phyloP scores from a whole-genome alignment of 2,329 filamentous ascomycete species.

The Fusarium begoniae region DNA sequence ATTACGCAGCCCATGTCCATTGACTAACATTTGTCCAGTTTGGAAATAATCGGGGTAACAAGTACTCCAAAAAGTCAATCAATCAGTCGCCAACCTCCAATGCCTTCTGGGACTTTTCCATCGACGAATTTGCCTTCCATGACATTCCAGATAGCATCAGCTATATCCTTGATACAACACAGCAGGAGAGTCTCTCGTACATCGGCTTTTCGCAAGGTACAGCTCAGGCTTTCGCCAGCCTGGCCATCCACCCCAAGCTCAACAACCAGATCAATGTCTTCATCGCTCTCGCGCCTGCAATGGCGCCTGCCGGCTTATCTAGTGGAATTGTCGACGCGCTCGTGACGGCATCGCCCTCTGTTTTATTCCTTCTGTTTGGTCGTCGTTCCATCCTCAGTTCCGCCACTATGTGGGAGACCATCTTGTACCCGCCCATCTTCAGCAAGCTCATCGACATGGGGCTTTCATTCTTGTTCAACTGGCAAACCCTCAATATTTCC shows the following conservation, averaged over 20 bases:
- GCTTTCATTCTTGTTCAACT: conserved; percentile 86
- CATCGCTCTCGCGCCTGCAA: conserved; percentile 93
- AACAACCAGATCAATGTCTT: conserved; percentile 96
- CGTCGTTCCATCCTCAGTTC: conserved; percentile 90
- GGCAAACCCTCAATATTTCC: conserved; percentile 86
- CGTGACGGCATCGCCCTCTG: conserved; percentile 90
- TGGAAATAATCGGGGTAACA: conserved; percentile 98
- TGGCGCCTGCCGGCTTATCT: conserved; percentile 91
- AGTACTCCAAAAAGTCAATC: conserved; percentile 96
- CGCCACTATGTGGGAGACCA: conserved; percentile 95
- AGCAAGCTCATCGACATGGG: conserved; percentile 85
- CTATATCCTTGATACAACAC: conserved; percentile 87
- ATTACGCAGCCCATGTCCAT: background rate
- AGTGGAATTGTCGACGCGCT: conserved; percentile 93
- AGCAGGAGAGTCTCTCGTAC: conserved; percentile 87
- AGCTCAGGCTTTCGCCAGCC: conserved; percentile 92
- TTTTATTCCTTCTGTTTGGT: conserved; percentile 92
- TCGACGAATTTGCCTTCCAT: conserved; percentile 97
- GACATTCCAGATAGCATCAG: conserved; percentile 95
- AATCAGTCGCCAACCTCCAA: conserved; percentile 76
- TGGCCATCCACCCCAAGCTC: conserved; percentile 90
- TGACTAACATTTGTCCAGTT: conserved; percentile 63
- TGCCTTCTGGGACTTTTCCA: conserved; percentile 96
- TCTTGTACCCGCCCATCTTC: conserved; percentile 94
- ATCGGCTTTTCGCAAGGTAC: conserved; percentile 98